Evolutionary conservation across 257 asterid species (phyloP).

Genomic region (Hygrophila difformis): DNA sequence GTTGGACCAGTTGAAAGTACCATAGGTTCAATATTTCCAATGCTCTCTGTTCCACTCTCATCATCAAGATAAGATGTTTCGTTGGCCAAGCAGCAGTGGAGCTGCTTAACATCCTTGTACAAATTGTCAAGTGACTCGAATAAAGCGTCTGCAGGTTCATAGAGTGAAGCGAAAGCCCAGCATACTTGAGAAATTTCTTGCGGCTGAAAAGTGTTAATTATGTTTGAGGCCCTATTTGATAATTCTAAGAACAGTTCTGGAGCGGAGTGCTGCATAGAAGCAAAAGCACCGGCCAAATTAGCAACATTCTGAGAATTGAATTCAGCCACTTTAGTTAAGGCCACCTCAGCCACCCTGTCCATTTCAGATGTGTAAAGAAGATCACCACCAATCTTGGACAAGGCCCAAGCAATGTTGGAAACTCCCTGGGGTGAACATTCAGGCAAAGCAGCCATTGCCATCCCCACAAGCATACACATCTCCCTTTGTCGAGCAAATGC

Average conservation of each 20-base stretch:
- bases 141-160: slow-evolving; percentile 53
- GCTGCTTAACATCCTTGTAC: slow-evolving; percentile 32
- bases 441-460: slow-evolving; percentile 88
- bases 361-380: slow-evolving; percentile 89
- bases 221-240: slow-evolving; percentile 50
- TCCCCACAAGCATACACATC: slow-evolving; percentile 89
- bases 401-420: slow-evolving; percentile 89
- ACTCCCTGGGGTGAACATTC: slow-evolving; percentile 87
- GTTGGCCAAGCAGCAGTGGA: slow-evolving; percentile 23
- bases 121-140: slow-evolving; percentile 61
- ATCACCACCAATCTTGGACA: slow-evolving; percentile 91
- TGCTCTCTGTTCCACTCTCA: slow-evolving; percentile 18
- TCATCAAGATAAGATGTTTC: slow-evolving; percentile 25
- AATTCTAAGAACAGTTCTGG: slow-evolving; percentile 61
- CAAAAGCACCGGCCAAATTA: slow-evolving; percentile 88
- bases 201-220: slow-evolving; percentile 58
- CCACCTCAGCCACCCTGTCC: slow-evolving; percentile 95
- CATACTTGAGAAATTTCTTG: slow-evolving; percentile 86
- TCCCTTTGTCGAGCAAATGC: slow-evolving; percentile 81
- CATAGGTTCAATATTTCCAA: slow-evolving; percentile 8
- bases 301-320: slow-evolving; percentile 91
- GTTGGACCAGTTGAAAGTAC: slow-evolving; percentile 13
- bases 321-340: slow-evolving; percentile 53
- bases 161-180: slow-evolving; percentile 97
- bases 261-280: slow-evolving; percentile 93